Evolutionary conservation across 345 rosid species (phyloP).

Genomic region (Acer saccharum): DNA sequence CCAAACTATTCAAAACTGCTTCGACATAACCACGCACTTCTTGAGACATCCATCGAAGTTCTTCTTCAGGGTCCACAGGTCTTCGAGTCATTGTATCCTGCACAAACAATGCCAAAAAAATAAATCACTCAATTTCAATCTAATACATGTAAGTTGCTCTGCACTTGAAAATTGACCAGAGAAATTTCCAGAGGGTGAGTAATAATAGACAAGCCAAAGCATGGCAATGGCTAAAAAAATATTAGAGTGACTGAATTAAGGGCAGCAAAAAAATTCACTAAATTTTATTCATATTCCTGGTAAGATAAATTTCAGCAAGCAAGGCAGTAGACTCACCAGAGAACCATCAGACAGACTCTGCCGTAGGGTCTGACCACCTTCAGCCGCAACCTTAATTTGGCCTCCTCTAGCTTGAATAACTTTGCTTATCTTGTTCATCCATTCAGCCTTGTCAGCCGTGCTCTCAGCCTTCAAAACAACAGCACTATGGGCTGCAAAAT

Average conservation of each 20-base stretch:
- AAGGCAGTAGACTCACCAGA: conserved; percentile 58
- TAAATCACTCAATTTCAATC: background rate
- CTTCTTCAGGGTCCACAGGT: conserved; percentile 94
- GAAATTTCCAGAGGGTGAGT: too few species aligned
- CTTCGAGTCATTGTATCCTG: conserved; percentile 84
- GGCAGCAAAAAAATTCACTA: too few species aligned
- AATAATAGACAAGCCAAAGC: background rate
- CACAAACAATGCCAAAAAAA: background rate
- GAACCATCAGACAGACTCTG: conserved; percentile 97
- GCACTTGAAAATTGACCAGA: too few species aligned
- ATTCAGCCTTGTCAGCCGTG: conserved; percentile 78
- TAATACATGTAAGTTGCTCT: background rate
- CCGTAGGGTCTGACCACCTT: conserved; percentile 56
- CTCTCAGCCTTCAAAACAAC: conserved; percentile 89
- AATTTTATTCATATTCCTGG: background rate
- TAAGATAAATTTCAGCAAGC: background rate
- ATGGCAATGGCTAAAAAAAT: background rate
- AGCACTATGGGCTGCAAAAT: conserved; percentile 75
- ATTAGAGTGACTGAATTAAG: too few species aligned
- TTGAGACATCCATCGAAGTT: conserved; percentile 96
- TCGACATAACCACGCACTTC: conserved; percentile 97
- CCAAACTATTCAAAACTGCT: conserved; percentile 92
- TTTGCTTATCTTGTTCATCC: conserved; percentile 76
- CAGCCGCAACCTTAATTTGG: conserved; percentile 45
- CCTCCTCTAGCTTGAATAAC: conserved; percentile 73